phyloP scores from a whole-genome alignment of 768 basidiomycete species.

The Tephrocybe sp. region DNA sequence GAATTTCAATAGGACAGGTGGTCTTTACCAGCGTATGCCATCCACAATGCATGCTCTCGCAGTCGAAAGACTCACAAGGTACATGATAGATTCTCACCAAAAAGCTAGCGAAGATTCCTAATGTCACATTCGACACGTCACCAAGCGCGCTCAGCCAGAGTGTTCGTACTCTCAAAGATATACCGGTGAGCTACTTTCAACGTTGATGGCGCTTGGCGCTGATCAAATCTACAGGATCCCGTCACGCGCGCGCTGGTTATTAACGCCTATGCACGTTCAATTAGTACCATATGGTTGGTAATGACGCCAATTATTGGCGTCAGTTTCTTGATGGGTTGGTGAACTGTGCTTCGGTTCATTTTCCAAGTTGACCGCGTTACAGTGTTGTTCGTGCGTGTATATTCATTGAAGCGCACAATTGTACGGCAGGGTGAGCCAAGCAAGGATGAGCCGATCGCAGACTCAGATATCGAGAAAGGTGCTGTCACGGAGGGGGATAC shows the following conservation, averaged over 20 bases:
- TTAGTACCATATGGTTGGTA: conserved; percentile 66
- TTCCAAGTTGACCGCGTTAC: not conserved
- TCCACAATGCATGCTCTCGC: not conserved
- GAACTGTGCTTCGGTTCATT: no score
- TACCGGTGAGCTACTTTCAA: conserved; percentile 34
- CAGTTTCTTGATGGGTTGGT: conserved; percentile 52
- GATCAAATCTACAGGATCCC: conserved; percentile 40
- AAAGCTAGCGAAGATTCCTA: conserved; percentile 37
- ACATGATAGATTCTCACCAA: conserved; percentile 34
- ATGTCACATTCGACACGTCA: conserved; percentile 38
- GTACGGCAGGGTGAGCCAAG: conserved; percentile 39
- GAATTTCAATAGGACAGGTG: conserved; percentile 71
- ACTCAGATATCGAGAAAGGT: conserved; percentile 24
- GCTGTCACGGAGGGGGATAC: conserved; percentile 8
- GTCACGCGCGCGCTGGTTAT: conserved; percentile 47
- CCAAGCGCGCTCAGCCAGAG: conserved; percentile 44
- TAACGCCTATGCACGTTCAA: conserved; percentile 63
- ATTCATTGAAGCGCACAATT: conserved; percentile 55
- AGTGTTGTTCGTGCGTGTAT: conserved; percentile 61
- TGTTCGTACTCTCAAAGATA: conserved; percentile 42
- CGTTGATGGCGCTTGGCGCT: not conserved
- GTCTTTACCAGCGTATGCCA: conserved; percentile 60
- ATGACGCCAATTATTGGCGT: conserved; percentile 57
- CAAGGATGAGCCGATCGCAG: conserved; percentile 19
- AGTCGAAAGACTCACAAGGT: not conserved